Percentiles rank a stretch among this genome's conserved stretches.
phyloP scores from a whole-genome alignment of 2,329 filamentous ascomycete species.

The Pseudogymnoascus sp. region DNA sequence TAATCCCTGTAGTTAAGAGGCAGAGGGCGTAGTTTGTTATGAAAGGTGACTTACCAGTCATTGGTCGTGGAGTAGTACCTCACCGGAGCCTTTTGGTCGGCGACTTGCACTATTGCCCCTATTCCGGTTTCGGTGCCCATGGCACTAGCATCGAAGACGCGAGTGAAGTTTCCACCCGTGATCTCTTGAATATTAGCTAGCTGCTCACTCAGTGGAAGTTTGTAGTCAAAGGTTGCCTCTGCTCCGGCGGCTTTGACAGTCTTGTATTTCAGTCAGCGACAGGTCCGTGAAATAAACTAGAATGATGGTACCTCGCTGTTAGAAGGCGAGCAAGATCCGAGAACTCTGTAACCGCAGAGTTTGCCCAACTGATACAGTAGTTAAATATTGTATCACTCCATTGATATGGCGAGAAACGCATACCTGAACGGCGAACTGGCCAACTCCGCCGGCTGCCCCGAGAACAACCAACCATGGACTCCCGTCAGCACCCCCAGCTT shows the following conservation, averaged over 20 bases:
- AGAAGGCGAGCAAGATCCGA: constrained; percentile 31
- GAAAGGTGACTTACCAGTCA: constrained; percentile 26
- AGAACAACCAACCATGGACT: constrained; percentile 34
- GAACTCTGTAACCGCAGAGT: constrained; percentile 32
- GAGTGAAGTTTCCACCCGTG: constrained; percentile 29
- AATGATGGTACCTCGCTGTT: constrained; percentile 16
- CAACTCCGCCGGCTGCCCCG: constrained; percentile 31
- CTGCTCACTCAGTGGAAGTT: constrained; percentile 26
- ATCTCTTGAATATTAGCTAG: constrained; percentile 27
- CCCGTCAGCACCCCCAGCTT: constrained; percentile 12
- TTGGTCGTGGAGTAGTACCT: constrained; percentile 32
- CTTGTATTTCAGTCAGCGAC: constrained; percentile 21
- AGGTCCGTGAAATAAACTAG: too few species aligned
- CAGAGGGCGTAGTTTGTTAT: background rate
- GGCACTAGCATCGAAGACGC: constrained; percentile 30
- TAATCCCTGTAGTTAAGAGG: background rate
- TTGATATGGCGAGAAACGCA: background rate
- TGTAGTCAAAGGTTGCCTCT: constrained; percentile 29
- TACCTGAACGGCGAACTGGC: constrained; percentile 30
- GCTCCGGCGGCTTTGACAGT: constrained; percentile 27
- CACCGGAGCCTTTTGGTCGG: constrained; percentile 16
- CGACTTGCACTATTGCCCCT: constrained; percentile 24
- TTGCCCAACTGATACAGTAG: constrained; percentile 26
- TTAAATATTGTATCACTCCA: background rate
- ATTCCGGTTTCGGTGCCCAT: constrained; percentile 26